Conservation (phyloP, 2,329 filamentous ascomycete genomes). For the Colletotrichum melonis region DNA sequence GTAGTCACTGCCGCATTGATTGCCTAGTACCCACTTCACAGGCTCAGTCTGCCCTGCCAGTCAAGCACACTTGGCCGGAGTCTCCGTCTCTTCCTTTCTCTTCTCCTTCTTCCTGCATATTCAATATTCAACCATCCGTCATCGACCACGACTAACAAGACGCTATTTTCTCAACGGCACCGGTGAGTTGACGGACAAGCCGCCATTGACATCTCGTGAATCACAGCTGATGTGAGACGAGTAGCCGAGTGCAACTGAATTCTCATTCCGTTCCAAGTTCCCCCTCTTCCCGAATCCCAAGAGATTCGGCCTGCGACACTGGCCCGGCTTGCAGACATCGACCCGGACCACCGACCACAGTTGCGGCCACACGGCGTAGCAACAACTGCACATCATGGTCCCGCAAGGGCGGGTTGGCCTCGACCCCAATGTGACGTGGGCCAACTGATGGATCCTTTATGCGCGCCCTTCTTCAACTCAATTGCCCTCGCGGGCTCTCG, state of each 20-base stretch:
- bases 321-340: neutral
- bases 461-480: neutral
- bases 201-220: neutral
- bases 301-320: conserved; percentile 9
- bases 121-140: neutral
- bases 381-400: conserved; percentile 17
- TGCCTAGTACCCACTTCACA: too few species aligned
- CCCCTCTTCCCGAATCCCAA: neutral
- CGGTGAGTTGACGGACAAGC: neutral
- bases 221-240: neutral
- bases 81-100: conserved; percentile 10
- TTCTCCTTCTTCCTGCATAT: conserved; percentile 13
- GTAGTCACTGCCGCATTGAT: neutral
- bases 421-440: conserved; percentile 22
- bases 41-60: neutral
- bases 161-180: neutral
- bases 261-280: neutral
- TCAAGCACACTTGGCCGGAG: neutral
- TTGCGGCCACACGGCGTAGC: neutral
- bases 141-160: neutral
- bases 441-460: neutral
- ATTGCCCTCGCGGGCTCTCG: neutral
- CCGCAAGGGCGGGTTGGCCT: conserved; percentile 15
- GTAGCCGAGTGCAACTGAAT: neutral
- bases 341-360: neutral